Evolutionary conservation across 78 protist species (phyloP).

Genomic region (Trichosphaerium sp.): DNA sequence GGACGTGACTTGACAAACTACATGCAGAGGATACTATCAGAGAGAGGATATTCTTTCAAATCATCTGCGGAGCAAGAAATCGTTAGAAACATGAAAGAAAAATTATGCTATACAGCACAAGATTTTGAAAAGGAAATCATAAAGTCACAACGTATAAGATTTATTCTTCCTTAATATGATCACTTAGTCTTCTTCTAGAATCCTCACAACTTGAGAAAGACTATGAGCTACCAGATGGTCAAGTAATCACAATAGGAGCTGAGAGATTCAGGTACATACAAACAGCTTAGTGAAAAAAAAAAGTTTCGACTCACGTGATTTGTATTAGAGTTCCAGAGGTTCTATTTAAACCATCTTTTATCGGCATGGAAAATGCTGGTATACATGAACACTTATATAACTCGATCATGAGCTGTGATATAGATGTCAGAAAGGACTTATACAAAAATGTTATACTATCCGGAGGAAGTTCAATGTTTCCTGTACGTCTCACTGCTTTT

Average conservation of each 20-base stretch:
- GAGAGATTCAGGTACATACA: slow-evolving; percentile 24
- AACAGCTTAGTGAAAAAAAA: too few species aligned
- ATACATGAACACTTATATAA: slow-evolving; percentile 26
- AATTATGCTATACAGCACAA: slow-evolving; percentile 46
- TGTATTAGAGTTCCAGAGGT: too few species aligned
- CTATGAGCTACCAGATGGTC: slow-evolving; percentile 23
- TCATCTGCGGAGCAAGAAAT: slow-evolving; percentile 59
- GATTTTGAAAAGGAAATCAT: slow-evolving; percentile 67
- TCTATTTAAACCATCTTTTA: slow-evolving; percentile 45
- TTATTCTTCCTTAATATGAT: too few species aligned
- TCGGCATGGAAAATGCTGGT: slow-evolving; percentile 49
- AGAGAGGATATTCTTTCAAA: slow-evolving; percentile 41
- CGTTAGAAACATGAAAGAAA: slow-evolving; percentile 68
- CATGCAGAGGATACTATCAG: slow-evolving; percentile 54
- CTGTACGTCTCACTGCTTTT: slow-evolving; percentile 35
- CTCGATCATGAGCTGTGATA: slow-evolving; percentile 73
- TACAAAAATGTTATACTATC: slow-evolving; percentile 66
- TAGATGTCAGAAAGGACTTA: slow-evolving; percentile 67
- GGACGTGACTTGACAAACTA: slow-evolving; percentile 67
- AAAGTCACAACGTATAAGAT: too few species aligned
- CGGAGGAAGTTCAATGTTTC: slow-evolving; percentile 65
- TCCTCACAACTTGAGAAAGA: not conserved
- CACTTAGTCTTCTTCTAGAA: too few species aligned
- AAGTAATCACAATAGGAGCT: not conserved
- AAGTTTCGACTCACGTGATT: too few species aligned